Percentiles rank a stretch among this genome's conserved stretches.
Evolutionary conservation across 2,329 filamentous ascomycete genomes (phyloP).

Genomic region (Diatrype stigma): DNA sequence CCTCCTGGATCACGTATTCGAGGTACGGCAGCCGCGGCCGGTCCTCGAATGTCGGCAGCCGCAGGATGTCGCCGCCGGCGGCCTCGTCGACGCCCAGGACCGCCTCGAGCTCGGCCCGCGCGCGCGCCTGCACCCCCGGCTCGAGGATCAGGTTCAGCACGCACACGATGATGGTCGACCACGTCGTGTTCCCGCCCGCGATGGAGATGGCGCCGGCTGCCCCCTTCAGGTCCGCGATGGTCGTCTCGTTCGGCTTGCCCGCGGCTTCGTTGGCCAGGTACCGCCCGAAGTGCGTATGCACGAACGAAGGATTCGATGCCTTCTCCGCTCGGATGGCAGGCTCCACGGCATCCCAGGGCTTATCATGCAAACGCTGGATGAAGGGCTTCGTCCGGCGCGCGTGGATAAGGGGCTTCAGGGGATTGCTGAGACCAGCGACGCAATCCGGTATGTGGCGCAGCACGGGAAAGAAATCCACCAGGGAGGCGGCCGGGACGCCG

Average conservation of each 20-base stretch:
- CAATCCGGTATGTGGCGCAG: conserved; percentile 6
- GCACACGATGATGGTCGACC: conserved; percentile 29
- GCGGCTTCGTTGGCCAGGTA: conserved; percentile 7
- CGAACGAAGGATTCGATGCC: conserved; percentile 6
- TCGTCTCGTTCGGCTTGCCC: conserved; percentile 8
- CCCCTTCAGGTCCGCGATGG: conserved; percentile 10
- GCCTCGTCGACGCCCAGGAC: conserved; percentile 27
- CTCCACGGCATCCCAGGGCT: conserved; percentile 9
- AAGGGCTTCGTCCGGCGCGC: conserved; percentile 7
- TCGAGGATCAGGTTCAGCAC: conserved; percentile 38
- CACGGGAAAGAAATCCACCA: conserved; percentile 11
- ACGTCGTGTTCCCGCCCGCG: conserved; percentile 28
- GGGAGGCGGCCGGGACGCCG: conserved; percentile 6
- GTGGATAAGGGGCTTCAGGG: conserved; percentile 5
- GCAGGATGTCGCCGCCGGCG: conserved; percentile 8
- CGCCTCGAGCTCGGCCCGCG: conserved; percentile 29
- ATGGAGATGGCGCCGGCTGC: conserved; percentile 11
- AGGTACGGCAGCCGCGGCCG: conserved; percentile 33
- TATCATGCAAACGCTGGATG: conserved; percentile 8
- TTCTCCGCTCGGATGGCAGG: conserved; percentile 5
- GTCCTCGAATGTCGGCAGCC: conserved; percentile 32
- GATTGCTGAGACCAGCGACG: conserved; percentile 3
- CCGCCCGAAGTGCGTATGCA: conserved; percentile 8
- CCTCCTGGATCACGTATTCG: conserved; percentile 36
- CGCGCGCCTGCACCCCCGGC: conserved; percentile 31